A percentile compares a stretch with the other conserved stretches of the same genome.
phyloP scores from a whole-genome alignment of 805 yeast genomes.

The Teunomyces barrocoloradensis region DNA sequence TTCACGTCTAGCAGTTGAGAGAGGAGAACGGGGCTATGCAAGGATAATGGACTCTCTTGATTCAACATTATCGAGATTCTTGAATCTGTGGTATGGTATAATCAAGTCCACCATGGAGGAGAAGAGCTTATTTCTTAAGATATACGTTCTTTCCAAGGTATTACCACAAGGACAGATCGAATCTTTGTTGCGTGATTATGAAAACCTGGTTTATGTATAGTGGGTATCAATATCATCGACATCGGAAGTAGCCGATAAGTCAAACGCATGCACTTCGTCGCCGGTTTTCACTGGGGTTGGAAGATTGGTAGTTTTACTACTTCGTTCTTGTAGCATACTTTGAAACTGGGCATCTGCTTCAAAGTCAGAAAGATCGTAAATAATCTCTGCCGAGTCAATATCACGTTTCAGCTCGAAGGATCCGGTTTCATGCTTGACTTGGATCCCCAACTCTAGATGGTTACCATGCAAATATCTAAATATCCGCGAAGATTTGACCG shows the following conservation, averaged over 20 bases:
- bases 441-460: neutral
- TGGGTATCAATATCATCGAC: slow-evolving; percentile 13
- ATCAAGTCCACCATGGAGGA: neutral
- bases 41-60: neutral
- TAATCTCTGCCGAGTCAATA: slow-evolving; percentile 15
- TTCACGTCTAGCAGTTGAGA: neutral
- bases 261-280: slow-evolving; percentile 12
- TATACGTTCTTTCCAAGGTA: slow-evolving; percentile 1
- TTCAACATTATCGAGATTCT: neutral
- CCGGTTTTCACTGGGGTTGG: neutral
- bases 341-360: slow-evolving; percentile 18
- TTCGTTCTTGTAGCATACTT: slow-evolving; percentile 10
- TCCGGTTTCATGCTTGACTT: slow-evolving; percentile 3
- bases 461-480: slow-evolving; percentile 5
- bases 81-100: neutral
- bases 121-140: neutral
- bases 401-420: neutral
- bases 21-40: neutral
- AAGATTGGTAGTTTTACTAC: neutral
- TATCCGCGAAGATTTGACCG: slow-evolving; percentile 5
- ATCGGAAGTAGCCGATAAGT: slow-evolving; percentile 15
- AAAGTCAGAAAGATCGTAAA: slow-evolving; percentile 20
- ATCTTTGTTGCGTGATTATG: neutral
- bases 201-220: neutral
- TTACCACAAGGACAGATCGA: slow-evolving; percentile 2